A percentile compares a stretch with the other conserved stretches of the same genome.
Evolutionary conservation across 208 protist genomes (phyloP).

Genomic region (Novymonas esmeraldas): DNA sequence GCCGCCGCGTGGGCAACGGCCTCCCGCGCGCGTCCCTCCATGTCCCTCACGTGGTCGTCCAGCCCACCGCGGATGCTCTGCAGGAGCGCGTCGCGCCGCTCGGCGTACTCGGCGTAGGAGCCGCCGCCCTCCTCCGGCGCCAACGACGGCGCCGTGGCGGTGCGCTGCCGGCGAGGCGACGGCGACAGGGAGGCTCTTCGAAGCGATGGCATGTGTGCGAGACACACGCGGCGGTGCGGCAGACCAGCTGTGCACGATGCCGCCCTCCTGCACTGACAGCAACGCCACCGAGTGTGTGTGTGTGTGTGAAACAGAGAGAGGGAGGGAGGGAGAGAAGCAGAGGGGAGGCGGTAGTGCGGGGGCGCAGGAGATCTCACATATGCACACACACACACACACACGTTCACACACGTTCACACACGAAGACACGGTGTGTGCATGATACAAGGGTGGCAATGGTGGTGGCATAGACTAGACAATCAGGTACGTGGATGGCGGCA

Average conservation of each 20-base stretch:
- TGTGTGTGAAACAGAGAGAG: neutral
- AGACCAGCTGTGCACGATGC: no score
- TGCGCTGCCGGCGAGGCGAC: neutral
- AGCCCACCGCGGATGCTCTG: constrained; percentile 1
- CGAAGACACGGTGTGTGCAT: no score
- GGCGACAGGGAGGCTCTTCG: neutral
- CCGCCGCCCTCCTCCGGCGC: neutral
- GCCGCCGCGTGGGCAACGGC: constrained; percentile 13
- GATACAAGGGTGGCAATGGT: no score
- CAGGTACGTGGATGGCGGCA: no score
- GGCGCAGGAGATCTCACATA: neutral
- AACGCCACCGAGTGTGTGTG: no score
- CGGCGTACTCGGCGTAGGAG: constrained; percentile 17
- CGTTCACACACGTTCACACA: no score
- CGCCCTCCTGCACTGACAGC: no score
- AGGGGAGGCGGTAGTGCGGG: neutral
- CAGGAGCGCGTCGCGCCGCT: constrained; percentile 8
- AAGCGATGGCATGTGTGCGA: constrained; percentile 9
- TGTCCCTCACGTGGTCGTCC: constrained; percentile 9
- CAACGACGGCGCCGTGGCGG: neutral
- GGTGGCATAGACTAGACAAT: no score
- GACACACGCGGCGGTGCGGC: no score
- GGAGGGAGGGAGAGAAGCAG: neutral
- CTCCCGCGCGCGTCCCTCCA: constrained; percentile 14
- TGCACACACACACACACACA: neutral